Percentiles rank a stretch among this genome's conserved stretches.
These are phyloP conservation scores for Didymella sp. DNA, from an alignment of 2,329 filamentous ascomycete genomes.

Conservation along the genomic window DNA sequence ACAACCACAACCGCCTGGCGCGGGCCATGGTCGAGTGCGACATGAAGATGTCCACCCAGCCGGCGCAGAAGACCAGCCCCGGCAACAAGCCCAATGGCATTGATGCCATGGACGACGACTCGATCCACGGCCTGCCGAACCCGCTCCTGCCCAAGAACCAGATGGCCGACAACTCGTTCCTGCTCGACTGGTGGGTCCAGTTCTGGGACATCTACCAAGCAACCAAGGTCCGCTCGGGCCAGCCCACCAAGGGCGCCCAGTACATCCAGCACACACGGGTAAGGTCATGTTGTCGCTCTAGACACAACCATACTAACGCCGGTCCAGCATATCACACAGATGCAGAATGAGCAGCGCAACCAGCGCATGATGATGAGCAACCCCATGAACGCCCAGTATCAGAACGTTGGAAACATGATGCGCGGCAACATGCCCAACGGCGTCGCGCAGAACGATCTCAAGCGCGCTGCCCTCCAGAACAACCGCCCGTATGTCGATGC, in stretches of 20 bases:
- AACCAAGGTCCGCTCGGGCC: conserved; percentile 64
- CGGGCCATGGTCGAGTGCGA: conserved; percentile 61
- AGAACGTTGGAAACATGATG: conserved; percentile 64
- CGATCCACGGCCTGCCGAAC: conserved; percentile 82
- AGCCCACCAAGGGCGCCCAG: conserved; percentile 59
- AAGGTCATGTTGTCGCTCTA: conserved; percentile 43
- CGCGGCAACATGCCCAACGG: conserved; percentile 66
- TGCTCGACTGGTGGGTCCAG: conserved; percentile 97
- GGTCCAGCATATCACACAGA: conserved; percentile 68
- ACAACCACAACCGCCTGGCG: conserved; percentile 83
- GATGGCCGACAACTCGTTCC: conserved; percentile 76
- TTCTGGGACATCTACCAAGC: conserved; percentile 97
- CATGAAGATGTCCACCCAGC: conserved; percentile 64
- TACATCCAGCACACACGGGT: conserved; percentile 88
- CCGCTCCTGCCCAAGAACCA: conserved; percentile 69
- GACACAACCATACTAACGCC: neutral
- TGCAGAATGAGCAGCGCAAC: conserved; percentile 70
- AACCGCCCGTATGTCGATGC: conserved; percentile 69
- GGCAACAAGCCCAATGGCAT: conserved; percentile 70
- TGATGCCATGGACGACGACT: conserved; percentile 80
- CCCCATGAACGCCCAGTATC: conserved; percentile 52
- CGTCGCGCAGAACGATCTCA: conserved; percentile 68
- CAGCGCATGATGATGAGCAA: conserved; percentile 78
- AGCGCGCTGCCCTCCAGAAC: conserved; percentile 79
- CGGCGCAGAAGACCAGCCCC: conserved; percentile 69